A percentile compares a stretch with the other conserved stretches of the same genome.
Evolutionary conservation across 352 stramenopile species (phyloP).

Genomic region (Hyaloperonospora brassicae): DNA sequence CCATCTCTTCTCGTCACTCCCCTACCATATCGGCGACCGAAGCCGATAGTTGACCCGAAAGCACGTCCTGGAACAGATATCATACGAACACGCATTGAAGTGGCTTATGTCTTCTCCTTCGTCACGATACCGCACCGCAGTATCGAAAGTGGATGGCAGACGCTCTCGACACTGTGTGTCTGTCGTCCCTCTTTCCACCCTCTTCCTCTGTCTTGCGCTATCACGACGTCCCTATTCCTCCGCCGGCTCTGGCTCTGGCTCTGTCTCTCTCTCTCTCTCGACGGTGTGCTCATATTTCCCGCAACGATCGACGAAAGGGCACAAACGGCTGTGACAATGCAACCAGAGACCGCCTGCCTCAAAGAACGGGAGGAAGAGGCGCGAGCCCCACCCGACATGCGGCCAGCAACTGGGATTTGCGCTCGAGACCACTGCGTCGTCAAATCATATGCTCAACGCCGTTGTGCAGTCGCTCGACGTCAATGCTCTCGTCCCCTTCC

Average conservation of each 20-base stretch:
- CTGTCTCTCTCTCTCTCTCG: neutral
- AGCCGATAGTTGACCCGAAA: too few relatives aligned
- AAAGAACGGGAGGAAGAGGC: too few relatives aligned
- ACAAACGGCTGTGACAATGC: neutral
- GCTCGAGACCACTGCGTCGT: slow-evolving; percentile 8
- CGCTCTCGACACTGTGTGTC: too few relatives aligned
- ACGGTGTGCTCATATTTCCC: slow-evolving; percentile 21
- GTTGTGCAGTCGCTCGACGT: slow-evolving; percentile 14
- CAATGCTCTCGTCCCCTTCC: slow-evolving; percentile 19
- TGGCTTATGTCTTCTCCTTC: too few relatives aligned
- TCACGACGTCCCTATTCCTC: neutral
- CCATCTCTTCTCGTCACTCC: too few relatives aligned
- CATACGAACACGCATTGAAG: too few relatives aligned
- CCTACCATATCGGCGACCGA: too few relatives aligned
- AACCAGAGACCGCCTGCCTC: too few relatives aligned
- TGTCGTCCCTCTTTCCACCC: too few relatives aligned
- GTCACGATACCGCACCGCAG: neutral
- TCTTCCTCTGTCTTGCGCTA: neutral
- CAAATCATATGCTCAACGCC: slow-evolving; percentile 30
- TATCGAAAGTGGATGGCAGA: neutral
- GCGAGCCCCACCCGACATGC: too few relatives aligned
- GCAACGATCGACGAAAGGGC: neutral
- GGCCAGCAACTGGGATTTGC: too few relatives aligned
- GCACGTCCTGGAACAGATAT: too few relatives aligned
- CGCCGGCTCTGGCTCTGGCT: neutral